phyloP scores from a whole-genome alignment of 2,329 filamentous ascomycete genomes.

The Coniella lustricola region DNA sequence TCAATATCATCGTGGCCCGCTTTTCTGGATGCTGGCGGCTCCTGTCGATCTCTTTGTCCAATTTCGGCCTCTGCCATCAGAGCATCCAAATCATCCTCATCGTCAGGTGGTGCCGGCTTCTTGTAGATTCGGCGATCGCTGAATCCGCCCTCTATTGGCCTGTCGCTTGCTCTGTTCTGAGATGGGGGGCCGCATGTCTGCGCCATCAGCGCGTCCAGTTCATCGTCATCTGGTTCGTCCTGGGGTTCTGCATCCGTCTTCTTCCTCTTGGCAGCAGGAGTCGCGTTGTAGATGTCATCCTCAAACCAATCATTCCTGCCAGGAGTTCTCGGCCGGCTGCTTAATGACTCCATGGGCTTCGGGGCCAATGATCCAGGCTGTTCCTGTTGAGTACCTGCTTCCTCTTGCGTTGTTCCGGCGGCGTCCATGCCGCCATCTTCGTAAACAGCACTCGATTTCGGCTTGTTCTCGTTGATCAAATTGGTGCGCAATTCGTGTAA shows the following conservation, averaged over 20 bases:
- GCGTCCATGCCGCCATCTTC: constrained; percentile 26
- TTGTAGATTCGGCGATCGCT: constrained; percentile 9
- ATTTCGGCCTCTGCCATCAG: constrained; percentile 27
- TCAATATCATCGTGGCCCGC: constrained; percentile 20
- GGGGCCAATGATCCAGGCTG: constrained; percentile 30
- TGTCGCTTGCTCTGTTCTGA: constrained; percentile 4
- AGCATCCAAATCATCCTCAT: constrained; percentile 30
- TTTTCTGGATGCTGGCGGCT: background rate
- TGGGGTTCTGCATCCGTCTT: constrained; percentile 11
- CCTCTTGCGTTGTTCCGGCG: constrained; percentile 9
- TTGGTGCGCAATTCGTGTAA: constrained; percentile 68
- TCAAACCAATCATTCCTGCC: constrained; percentile 31
- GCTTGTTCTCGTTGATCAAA: constrained; percentile 75
- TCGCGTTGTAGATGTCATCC: constrained; percentile 48
- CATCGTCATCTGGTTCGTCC: constrained; percentile 35
- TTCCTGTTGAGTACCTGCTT: constrained; percentile 18
- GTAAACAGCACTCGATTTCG: constrained; percentile 30
- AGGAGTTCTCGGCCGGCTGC: constrained; percentile 26
- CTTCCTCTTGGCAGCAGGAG: constrained; percentile 28
- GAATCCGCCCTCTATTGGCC: constrained; percentile 16
- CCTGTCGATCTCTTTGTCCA: constrained; percentile 3
- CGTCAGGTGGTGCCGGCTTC: constrained; percentile 14
- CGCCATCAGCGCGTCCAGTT: constrained; percentile 46
- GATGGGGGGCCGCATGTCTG: constrained; percentile 28
- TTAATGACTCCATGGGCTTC: constrained; percentile 28